Conservation (phyloP, 2,329 filamentous ascomycete species). For the Emericellopsis atlantica region DNA sequence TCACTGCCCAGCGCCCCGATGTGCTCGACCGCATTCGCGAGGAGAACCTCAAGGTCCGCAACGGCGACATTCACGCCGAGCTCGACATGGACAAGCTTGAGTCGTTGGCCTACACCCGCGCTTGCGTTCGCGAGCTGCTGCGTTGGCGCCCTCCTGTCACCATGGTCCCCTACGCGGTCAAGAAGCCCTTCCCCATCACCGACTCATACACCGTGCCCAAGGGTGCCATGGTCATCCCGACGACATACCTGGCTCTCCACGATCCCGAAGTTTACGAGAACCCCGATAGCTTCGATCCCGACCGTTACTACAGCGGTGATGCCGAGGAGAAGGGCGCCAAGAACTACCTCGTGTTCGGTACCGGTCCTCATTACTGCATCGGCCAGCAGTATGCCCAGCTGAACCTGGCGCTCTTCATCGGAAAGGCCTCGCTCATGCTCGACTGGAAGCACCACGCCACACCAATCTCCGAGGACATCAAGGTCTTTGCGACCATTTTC, state of each 20-base stretch:
- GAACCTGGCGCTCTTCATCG: conserved; percentile 80
- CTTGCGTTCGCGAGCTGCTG: conserved; percentile 80
- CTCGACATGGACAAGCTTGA: conserved; percentile 81
- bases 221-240: conserved; percentile 89
- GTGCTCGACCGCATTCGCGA: conserved; percentile 80
- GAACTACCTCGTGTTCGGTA: conserved; percentile 95
- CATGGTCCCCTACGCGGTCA: conserved; percentile 91
- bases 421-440: conserved; percentile 75
- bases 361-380: conserved; percentile 90
- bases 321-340: conserved; percentile 77
- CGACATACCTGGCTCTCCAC: conserved; percentile 79
- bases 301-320: conserved; percentile 81
- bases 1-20: conserved; percentile 87
- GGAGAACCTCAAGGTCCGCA: conserved; percentile 70
- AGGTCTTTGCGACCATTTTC: conserved; percentile 97
- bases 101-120: conserved; percentile 78
- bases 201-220: conserved; percentile 85
- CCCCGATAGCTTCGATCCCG: conserved; percentile 79
- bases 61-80: conserved; percentile 57
- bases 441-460: conserved; percentile 89
- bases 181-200: conserved; percentile 90
- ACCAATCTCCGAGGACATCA: conserved; percentile 78
- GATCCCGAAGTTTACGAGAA: conserved; percentile 87
- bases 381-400: conserved; percentile 85
- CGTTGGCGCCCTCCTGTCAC: conserved; percentile 92